Conservation (phyloP, 108 stramenopile genomes). For the Cylindrotheca closterium region DNA sequence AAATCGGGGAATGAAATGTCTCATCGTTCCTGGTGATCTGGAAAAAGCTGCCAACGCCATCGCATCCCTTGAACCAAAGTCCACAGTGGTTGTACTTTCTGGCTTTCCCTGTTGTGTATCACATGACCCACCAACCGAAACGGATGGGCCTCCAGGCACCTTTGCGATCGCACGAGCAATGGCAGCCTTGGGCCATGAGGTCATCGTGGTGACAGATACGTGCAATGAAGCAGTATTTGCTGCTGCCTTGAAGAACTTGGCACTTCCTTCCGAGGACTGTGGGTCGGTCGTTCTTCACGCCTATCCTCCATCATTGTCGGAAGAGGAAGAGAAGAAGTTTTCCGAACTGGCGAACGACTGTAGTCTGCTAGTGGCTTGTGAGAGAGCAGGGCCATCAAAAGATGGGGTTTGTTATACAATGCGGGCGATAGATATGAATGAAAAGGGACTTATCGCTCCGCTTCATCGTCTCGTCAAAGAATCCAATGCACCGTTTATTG, state of each 20-base stretch:
- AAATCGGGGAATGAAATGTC: conserved; percentile 58
- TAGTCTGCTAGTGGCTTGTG: conserved; percentile 68
- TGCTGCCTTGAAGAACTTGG: conserved; percentile 28
- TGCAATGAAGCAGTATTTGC: conserved; percentile 60
- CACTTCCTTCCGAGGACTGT: conserved; percentile 11
- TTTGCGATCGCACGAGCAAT: conserved; percentile 55
- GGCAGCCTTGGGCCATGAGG: conserved; percentile 52
- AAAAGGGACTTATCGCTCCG: conserved; percentile 63
- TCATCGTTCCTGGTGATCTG: conserved; percentile 62
- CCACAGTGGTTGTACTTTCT: conserved; percentile 61
- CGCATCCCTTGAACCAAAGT: conserved; percentile 9
- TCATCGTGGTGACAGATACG: conserved; percentile 64
- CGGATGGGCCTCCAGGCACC: conserved; percentile 85
- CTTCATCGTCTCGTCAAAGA: conserved; percentile 46
- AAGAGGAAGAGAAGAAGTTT: conserved; percentile 51
- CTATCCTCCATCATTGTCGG: conserved; percentile 40
- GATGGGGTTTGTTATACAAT: conserved; percentile 87
- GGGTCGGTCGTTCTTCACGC: conserved; percentile 33
- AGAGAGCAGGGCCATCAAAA: conserved; percentile 71
- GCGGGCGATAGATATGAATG: conserved; percentile 78
- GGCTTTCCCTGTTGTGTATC: conserved; percentile 85
- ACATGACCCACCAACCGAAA: conserved; percentile 75
- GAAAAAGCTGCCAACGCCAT: conserved; percentile 31
- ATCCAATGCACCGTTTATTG: conserved; percentile 14
- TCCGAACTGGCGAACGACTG: conserved; percentile 29